These are phyloP conservation scores for Micractinium conductrix DNA, from an alignment of 139 green algal genomes.

Conservation along the genomic window DNA sequence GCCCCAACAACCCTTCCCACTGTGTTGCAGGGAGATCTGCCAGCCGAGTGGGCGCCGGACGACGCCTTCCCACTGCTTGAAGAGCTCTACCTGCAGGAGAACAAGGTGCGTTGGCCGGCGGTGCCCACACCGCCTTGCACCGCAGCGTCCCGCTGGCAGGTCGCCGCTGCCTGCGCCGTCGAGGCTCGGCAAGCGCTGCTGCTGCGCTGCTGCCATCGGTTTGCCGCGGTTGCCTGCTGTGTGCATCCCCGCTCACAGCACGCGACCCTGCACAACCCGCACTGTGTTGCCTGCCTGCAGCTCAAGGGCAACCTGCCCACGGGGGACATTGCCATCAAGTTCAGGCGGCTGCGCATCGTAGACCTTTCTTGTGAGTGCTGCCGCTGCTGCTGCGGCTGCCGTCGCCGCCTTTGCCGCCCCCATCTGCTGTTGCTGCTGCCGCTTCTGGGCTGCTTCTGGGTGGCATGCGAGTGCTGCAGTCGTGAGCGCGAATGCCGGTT, in stretches of 20 bases:
- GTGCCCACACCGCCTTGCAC: not conserved
- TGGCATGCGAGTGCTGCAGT: not conserved
- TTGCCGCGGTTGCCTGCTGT: not conserved
- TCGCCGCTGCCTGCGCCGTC: not conserved
- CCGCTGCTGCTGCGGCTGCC: not conserved
- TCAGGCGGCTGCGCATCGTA: not conserved
- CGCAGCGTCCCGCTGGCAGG: not conserved
- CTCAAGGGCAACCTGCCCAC: not conserved
- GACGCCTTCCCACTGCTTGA: not conserved
- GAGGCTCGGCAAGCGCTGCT: not conserved
- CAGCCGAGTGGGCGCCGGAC: not conserved
- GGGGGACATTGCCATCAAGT: not conserved
- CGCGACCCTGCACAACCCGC: not conserved
- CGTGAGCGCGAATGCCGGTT: not conserved
- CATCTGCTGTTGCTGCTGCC: not conserved
- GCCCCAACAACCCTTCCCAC: too few species aligned
- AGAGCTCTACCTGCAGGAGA: conserved; percentile 26
- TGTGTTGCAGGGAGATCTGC: too few species aligned
- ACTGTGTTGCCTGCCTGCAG: not conserved
- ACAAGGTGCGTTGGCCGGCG: conserved; percentile 6
- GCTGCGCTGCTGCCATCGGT: not conserved
- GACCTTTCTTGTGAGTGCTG: conserved; percentile 21
- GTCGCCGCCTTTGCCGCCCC: not conserved
- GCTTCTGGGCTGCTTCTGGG: not conserved
- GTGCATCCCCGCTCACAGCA: not conserved